A percentile compares a stretch with the other conserved stretches of the same genome.
Conservation (phyloP, 768 basidiomycete species). For the Ephemerocybe angulata region DNA sequence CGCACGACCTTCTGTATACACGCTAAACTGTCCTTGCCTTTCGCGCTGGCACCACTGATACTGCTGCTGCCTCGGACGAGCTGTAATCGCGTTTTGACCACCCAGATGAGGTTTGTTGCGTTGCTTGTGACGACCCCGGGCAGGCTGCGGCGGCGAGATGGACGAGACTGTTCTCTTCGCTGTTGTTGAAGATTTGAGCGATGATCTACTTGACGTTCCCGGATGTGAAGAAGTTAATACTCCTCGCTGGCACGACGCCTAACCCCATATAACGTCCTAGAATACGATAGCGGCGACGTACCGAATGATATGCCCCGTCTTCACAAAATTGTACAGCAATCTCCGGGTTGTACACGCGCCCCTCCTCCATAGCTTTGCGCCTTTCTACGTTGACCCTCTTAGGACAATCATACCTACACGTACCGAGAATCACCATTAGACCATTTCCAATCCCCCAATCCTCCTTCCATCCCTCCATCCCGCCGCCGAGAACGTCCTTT, state of each 20-base stretch:
- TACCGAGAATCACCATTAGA: no score
- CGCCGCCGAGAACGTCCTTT: no score
- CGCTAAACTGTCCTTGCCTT: constrained; percentile 50
- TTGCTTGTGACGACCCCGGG: constrained; percentile 87
- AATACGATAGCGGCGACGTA: no score
- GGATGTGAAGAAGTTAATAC: constrained; percentile 97
- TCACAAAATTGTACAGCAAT: constrained; percentile 91
- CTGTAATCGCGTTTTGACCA: constrained; percentile 95
- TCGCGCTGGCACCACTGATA: constrained; percentile 16
- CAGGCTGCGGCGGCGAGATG: constrained; percentile 83
- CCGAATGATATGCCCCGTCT: constrained; percentile 89
- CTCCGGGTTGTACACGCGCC: constrained; percentile 18
- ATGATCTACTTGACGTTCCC: constrained; percentile 94
- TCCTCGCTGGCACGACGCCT: constrained; percentile 91
- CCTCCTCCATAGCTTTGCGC: constrained; percentile 11
- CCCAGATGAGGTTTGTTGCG: constrained; percentile 98
- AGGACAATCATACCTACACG: no score
- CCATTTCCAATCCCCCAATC: no score
- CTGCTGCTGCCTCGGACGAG: constrained; percentile 43
- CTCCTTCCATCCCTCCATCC: no score
- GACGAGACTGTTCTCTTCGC: constrained; percentile 78
- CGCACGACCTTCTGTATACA: constrained; percentile 72
- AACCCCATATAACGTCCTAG: no score
- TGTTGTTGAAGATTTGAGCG: constrained; percentile 74
- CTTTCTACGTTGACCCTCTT: no score